These are phyloP conservation scores for Calonectria montana DNA, from an alignment of 2,329 filamentous ascomycete genomes.

Conservation along the genomic window DNA sequence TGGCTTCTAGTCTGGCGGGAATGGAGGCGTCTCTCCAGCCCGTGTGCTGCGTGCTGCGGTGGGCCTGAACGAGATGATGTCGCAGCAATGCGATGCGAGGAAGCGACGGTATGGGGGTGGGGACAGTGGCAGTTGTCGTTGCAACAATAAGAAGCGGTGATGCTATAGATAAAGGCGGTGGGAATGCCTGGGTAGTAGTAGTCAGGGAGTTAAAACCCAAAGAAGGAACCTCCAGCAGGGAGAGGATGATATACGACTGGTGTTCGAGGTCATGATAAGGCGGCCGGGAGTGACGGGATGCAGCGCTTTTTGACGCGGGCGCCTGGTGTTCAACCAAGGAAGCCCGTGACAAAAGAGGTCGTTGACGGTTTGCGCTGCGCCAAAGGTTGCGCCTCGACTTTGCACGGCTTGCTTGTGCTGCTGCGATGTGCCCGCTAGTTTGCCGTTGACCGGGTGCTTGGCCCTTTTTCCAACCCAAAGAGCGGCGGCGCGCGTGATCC, in stretches of 20 bases:
- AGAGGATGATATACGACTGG: constrained; percentile 51
- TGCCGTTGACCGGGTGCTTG: constrained; percentile 15
- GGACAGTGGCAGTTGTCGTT: constrained; percentile 8
- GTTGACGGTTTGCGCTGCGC: background rate
- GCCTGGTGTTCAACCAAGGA: constrained; percentile 29
- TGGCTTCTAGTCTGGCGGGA: constrained; percentile 21
- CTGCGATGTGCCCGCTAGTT: constrained; percentile 12
- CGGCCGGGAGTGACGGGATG: constrained; percentile 32
- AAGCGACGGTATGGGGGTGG: constrained; percentile 6
- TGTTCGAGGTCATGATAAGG: constrained; percentile 55
- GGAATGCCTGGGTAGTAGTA: constrained; percentile 22
- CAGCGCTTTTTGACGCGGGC: constrained; percentile 23
- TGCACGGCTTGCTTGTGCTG: constrained; percentile 12
- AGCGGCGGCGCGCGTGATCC: constrained; percentile 7
- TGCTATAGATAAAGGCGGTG: constrained; percentile 14
- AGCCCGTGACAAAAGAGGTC: constrained; percentile 9
- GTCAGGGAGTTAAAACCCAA: constrained; percentile 54
- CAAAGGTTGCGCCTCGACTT: constrained; percentile 11
- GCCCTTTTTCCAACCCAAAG: constrained; percentile 19
- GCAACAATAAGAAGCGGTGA: constrained; percentile 12
- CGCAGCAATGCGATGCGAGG: constrained; percentile 10
- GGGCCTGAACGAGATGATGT: constrained; percentile 12
- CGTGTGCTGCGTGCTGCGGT: constrained; percentile 13
- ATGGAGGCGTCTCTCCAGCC: constrained; percentile 29
- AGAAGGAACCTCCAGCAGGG: constrained; percentile 54